phyloP scores from a whole-genome alignment of 306 rosid genomes.

The Ochetophila trinervis region DNA sequence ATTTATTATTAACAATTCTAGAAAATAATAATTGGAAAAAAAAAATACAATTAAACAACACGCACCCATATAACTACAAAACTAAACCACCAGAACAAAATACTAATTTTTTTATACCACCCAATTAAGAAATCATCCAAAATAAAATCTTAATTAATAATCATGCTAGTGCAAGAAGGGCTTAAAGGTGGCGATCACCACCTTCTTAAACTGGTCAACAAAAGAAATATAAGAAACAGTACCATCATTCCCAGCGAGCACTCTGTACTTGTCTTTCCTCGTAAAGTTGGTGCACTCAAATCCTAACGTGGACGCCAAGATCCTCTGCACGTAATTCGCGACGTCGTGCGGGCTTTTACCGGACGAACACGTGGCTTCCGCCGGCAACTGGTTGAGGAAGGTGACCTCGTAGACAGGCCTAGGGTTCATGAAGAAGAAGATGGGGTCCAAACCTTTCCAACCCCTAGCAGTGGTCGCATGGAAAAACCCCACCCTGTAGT shows the following conservation, averaged over 20 bases:
- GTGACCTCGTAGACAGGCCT: constrained; percentile 87
- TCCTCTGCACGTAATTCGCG: constrained; percentile 88
- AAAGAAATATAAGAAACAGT: constrained; percentile 48
- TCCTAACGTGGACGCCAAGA: constrained; percentile 77
- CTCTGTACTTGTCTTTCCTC: constrained; percentile 76
- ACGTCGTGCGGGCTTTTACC: constrained; percentile 91
- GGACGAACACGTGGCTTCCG: constrained; percentile 76
- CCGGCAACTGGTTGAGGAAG: constrained; percentile 79
- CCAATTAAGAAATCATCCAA: not conserved
- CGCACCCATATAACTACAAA: constrained; percentile 5
- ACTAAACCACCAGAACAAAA: not conserved
- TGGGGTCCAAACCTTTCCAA: constrained; percentile 79
- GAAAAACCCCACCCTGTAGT: constrained; percentile 82
- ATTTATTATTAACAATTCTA: constrained; percentile 12
- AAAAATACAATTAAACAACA: not conserved
- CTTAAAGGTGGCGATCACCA: constrained; percentile 37
- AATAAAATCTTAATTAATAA: not conserved
- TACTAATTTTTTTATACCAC: not conserved
- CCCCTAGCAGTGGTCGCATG: constrained; percentile 96
- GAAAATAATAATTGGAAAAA: constrained; percentile 1
- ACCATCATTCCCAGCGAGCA: constrained; percentile 92
- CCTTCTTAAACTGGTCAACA: constrained; percentile 43
- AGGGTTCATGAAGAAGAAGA: constrained; percentile 96
- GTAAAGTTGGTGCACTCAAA: constrained; percentile 92
- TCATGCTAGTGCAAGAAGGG: constrained; percentile 41